Evolutionary conservation across 148 eudicot species (phyloP).

Genomic region (Chenopodium berlandieri): DNA sequence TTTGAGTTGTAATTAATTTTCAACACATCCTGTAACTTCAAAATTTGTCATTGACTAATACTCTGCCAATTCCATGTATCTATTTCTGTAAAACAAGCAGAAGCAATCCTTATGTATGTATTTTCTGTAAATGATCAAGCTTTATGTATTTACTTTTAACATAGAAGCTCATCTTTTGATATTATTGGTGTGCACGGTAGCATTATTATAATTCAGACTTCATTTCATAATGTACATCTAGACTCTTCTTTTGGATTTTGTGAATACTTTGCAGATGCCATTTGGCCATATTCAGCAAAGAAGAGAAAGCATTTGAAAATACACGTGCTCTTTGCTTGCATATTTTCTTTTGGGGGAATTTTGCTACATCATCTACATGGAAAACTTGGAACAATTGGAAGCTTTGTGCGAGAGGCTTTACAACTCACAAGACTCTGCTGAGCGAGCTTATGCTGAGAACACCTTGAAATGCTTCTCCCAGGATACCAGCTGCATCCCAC

Average conservation of each 20-base stretch:
- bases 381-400: constrained; percentile 85
- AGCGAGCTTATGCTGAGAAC: constrained; percentile 86
- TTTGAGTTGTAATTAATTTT: constrained; percentile 39
- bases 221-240: constrained; percentile 32
- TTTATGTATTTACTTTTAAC: constrained; percentile 19
- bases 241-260: constrained; percentile 42
- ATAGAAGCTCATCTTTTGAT: constrained; percentile 21
- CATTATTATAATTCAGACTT: constrained; percentile 14
- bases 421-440: constrained; percentile 86
- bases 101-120: constrained; percentile 31
- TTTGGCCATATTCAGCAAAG: constrained; percentile 31
- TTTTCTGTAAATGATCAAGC: constrained; percentile 23
- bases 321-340: constrained; percentile 24
- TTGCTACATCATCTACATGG: constrained; percentile 51
- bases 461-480: constrained; percentile 78
- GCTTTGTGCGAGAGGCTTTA: constrained; percentile 93
- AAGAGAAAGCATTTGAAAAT: constrained; percentile 20
- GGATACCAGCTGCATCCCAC: constrained; percentile 72
- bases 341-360: constrained; percentile 21
- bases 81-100: constrained; percentile 27
- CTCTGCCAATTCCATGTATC: constrained; percentile 26
- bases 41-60: constrained; percentile 19
- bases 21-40: constrained; percentile 35
- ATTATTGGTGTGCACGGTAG: constrained; percentile 15
- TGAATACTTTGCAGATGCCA: constrained; percentile 43